A percentile compares a stretch with the other conserved stretches of the same genome.
These are phyloP conservation scores for Geotrichum siamense DNA, from an alignment of 1,139 yeast species.

Conservation along the genomic window DNA sequence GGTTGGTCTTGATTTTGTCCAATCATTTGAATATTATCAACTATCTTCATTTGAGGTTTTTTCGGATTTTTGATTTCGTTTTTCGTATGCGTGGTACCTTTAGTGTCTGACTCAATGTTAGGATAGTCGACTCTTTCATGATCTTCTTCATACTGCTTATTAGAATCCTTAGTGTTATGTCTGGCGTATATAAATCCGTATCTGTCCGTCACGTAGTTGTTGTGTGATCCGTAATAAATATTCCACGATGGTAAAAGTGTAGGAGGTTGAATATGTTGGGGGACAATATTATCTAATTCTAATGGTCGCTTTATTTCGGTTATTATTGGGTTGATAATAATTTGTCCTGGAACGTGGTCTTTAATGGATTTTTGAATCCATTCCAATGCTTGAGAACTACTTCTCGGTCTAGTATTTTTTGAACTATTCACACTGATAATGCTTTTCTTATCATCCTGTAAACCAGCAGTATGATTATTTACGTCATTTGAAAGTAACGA, in stretches of 20 bases:
- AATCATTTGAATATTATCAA: constrained; percentile 10
- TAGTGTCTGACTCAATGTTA: constrained; percentile 1
- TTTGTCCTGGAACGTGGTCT: constrained; percentile 26
- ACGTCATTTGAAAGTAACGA: constrained; percentile 13
- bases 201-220: constrained; percentile 39
- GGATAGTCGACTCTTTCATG: not conserved
- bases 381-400: constrained; percentile 21
- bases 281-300: constrained; percentile 42
- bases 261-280: constrained; percentile 35
- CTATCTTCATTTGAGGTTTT: constrained; percentile 6
- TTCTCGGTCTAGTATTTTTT: constrained; percentile 4
- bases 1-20: constrained; percentile 8
- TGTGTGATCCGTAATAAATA: constrained; percentile 26
- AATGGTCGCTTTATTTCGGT: constrained; percentile 35
- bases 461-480: no score
- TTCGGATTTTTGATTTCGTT: not conserved
- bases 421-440: constrained; percentile 8
- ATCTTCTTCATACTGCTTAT: not conserved
- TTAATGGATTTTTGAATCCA: constrained; percentile 25
- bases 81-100: not conserved
- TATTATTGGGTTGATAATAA: constrained; percentile 21
- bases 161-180: no score
- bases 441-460: constrained; percentile 14
- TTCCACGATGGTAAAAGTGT: constrained; percentile 31
- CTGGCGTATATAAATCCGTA: constrained; percentile 44